These are phyloP conservation scores for Synchytrium microbalum DNA, from an alignment of 371 early-diverging fungal species.

Conservation along the genomic window DNA sequence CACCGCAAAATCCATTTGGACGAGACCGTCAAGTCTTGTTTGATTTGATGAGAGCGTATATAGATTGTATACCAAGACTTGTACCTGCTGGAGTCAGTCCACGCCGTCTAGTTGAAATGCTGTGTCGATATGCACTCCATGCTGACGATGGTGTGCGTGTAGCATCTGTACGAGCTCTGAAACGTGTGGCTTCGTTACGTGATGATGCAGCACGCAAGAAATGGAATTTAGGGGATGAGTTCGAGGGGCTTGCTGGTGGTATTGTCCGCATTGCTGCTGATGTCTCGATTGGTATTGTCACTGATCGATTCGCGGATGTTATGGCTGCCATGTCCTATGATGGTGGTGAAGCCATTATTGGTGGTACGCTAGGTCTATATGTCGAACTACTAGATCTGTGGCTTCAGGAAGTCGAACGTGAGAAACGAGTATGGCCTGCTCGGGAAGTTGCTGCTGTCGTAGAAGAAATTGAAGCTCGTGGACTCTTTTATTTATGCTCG, in stretches of 20 bases:
- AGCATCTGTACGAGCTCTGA: slow-evolving; percentile 54
- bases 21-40: slow-evolving; percentile 59
- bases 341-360: background rate
- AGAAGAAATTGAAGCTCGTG: slow-evolving; percentile 65
- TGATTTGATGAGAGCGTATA: slow-evolving; percentile 53
- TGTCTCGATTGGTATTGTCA: slow-evolving; percentile 15
- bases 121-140: slow-evolving; percentile 70
- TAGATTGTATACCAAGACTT: slow-evolving; percentile 66
- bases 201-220: slow-evolving; percentile 49
- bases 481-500: slow-evolving; percentile 63
- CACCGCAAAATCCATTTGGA: background rate
- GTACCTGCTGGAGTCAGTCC: slow-evolving; percentile 58
- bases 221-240: slow-evolving; percentile 47
- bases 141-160: slow-evolving; percentile 71
- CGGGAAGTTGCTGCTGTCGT: slow-evolving; percentile 43
- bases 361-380: background rate
- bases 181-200: slow-evolving; percentile 53
- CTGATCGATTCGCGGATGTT: slow-evolving; percentile 31
- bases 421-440: background rate
- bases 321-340: background rate
- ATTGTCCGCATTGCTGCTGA: slow-evolving; percentile 21
- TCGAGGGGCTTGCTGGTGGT: slow-evolving; percentile 37
- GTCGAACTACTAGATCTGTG: background rate
- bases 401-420: slow-evolving; percentile 19
- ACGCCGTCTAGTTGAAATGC: slow-evolving; percentile 62